These are phyloP conservation scores for Fusarium burgessii DNA, from an alignment of 2,329 filamentous ascomycete species.

Conservation along the genomic window DNA sequence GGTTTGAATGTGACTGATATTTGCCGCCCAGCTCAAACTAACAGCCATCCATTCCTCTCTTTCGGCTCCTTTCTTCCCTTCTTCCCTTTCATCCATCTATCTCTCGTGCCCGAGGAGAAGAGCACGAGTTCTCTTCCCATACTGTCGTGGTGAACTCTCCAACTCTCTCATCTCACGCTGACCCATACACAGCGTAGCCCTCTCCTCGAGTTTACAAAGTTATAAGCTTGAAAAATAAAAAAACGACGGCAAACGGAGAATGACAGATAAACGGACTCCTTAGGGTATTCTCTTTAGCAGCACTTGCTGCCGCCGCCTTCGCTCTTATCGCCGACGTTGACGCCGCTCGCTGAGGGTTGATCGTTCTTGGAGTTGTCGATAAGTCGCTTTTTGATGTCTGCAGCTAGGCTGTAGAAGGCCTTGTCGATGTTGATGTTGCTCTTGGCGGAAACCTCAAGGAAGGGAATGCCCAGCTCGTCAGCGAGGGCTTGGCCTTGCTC, in stretches of 20 bases:
- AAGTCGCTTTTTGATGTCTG: constrained; percentile 98
- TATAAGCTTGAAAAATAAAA: constrained; percentile 43
- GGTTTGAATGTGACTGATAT: constrained; percentile 37
- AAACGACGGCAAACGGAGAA: constrained; percentile 40
- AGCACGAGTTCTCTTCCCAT: constrained; percentile 23
- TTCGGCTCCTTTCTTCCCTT: constrained; percentile 24
- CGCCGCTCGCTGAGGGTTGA: constrained; percentile 67
- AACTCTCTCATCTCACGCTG: constrained; percentile 33
- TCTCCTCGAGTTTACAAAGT: constrained; percentile 40
- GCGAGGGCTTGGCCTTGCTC: constrained; percentile 94
- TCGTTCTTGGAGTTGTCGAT: constrained; percentile 91
- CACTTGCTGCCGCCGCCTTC: constrained; percentile 75
- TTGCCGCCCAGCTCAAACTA: constrained; percentile 36
- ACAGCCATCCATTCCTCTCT: constrained; percentile 33
- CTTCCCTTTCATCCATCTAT: constrained; percentile 18
- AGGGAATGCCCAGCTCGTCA: constrained; percentile 95
- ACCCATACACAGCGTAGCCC: constrained; percentile 28
- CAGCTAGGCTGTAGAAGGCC: constrained; percentile 94
- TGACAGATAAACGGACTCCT: constrained; percentile 35
- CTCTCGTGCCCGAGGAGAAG: background rate
- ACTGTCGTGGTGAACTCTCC: constrained; percentile 30
- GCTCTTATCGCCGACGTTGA: constrained; percentile 76
- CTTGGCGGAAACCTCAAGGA: constrained; percentile 98
- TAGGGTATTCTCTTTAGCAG: constrained; percentile 67
- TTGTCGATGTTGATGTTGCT: constrained; percentile 99